Conservation (phyloP, 2,329 filamentous ascomycete species). For the Capronia epimyces region DNA sequence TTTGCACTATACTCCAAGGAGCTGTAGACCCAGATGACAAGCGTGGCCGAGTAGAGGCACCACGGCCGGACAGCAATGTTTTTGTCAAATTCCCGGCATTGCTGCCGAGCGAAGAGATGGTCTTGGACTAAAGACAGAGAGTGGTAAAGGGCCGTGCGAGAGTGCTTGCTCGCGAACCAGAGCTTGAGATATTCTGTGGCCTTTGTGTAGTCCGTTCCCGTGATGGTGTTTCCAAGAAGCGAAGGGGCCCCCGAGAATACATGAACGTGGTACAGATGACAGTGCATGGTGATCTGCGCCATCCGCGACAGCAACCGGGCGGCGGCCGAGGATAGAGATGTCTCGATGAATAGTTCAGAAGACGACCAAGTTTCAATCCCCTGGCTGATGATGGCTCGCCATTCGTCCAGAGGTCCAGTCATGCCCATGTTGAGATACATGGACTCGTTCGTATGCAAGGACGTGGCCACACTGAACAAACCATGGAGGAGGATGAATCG, state of each 20-base stretch:
- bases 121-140: slow-evolving; percentile 30
- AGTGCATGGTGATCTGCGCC: slow-evolving; percentile 30
- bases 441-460: slow-evolving; percentile 29
- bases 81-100: slow-evolving; percentile 26
- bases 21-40: slow-evolving; percentile 31
- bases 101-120: slow-evolving; percentile 28
- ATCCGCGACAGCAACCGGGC: slow-evolving; percentile 28
- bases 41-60: slow-evolving; percentile 29
- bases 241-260: slow-evolving; percentile 30
- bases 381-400: slow-evolving; percentile 30
- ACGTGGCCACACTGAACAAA: slow-evolving; percentile 30
- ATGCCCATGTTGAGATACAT: slow-evolving; percentile 27
- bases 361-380: slow-evolving; percentile 32
- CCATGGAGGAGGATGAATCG: slow-evolving; percentile 31
- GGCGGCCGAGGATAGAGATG: slow-evolving; percentile 29
- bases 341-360: slow-evolving; percentile 28
- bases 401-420: slow-evolving; percentile 25
- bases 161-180: slow-evolving; percentile 26
- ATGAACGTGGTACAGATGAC: slow-evolving; percentile 31
- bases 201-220: slow-evolving; percentile 22
- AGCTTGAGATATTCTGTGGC: slow-evolving; percentile 25
- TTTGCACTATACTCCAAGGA: slow-evolving; percentile 19
- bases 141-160: slow-evolving; percentile 29
- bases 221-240: slow-evolving; percentile 24
- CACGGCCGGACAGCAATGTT: slow-evolving; percentile 30